Conservation (phyloP, 2,329 filamentous ascomycete species). For the Neoarthrinium moseri region DNA sequence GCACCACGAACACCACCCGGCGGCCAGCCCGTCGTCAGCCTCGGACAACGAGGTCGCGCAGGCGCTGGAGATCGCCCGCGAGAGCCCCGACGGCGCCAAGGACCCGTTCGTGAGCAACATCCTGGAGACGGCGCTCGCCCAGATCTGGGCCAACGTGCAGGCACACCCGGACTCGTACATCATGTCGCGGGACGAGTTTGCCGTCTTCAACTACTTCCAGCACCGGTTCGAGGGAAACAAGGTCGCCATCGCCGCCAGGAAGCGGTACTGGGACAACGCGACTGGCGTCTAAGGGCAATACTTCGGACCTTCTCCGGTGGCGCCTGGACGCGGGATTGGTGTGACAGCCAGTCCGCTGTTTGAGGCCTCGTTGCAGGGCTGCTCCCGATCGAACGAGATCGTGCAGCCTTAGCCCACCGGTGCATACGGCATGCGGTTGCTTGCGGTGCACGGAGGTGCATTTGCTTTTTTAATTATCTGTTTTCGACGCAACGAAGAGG, state of each 20-base stretch:
- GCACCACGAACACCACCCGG: slow-evolving; percentile 10
- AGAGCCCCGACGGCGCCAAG: slow-evolving; percentile 64
- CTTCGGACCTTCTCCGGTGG: no score
- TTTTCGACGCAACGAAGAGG: not conserved
- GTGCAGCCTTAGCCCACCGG: not conserved
- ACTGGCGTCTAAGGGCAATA: slow-evolving; percentile 12
- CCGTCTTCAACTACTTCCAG: slow-evolving; percentile 84
- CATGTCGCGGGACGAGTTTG: slow-evolving; percentile 75
- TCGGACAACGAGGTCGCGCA: slow-evolving; percentile 52
- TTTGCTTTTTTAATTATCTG: no score
- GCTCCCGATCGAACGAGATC: not conserved
- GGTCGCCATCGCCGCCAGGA: slow-evolving; percentile 45
- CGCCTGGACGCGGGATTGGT: no score
- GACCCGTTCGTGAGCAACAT: slow-evolving; percentile 62
- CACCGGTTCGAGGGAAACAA: slow-evolving; percentile 58
- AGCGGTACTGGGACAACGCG: slow-evolving; percentile 52
- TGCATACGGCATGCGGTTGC: no score
- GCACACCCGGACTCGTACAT: slow-evolving; percentile 67
- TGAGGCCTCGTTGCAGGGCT: not conserved
- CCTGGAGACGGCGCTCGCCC: slow-evolving; percentile 62
- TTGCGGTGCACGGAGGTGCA: no score
- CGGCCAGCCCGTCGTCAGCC: slow-evolving; percentile 10
- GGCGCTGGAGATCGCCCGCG: slow-evolving; percentile 74
- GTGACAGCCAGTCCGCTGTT: no score
- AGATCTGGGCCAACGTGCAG: slow-evolving; percentile 68